A percentile compares a stretch with the other conserved stretches of the same genome.
Conservation (phyloP, 2,329 filamentous ascomycete species). For the Domatiomyces globalis region DNA sequence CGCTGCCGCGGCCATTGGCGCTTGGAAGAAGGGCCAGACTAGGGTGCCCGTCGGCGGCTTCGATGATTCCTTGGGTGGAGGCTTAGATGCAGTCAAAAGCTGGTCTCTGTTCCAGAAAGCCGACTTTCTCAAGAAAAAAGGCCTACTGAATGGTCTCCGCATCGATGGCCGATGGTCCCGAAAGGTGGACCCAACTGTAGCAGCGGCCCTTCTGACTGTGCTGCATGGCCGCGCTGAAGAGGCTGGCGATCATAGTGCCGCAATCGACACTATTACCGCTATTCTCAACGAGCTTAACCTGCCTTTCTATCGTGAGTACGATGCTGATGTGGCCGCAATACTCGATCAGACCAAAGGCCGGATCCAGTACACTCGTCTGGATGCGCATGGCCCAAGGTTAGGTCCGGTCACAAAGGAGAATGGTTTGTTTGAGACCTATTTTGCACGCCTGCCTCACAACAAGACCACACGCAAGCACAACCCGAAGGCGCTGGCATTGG, state of each 20-base stretch:
- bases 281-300: slow-evolving; percentile 77
- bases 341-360: slow-evolving; percentile 86
- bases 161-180: slow-evolving; percentile 70
- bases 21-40: slow-evolving; percentile 53
- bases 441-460: slow-evolving; percentile 74
- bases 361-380: slow-evolving; percentile 87
- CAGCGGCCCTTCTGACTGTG: slow-evolving; percentile 53
- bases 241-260: slow-evolving; percentile 28
- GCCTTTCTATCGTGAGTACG: slow-evolving; percentile 82
- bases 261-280: slow-evolving; percentile 39
- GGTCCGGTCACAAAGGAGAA: slow-evolving; percentile 63
- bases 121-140: slow-evolving; percentile 50
- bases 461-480: slow-evolving; percentile 63
- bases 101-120: slow-evolving; percentile 46
- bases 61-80: slow-evolving; percentile 31
- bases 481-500: slow-evolving; percentile 62
- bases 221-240: slow-evolving; percentile 55
- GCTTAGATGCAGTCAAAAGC: slow-evolving; percentile 38
- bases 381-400: slow-evolving; percentile 75
- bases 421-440: slow-evolving; percentile 86
- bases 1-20: slow-evolving; percentile 51
- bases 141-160: slow-evolving; percentile 54
- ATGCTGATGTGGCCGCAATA: slow-evolving; percentile 66
- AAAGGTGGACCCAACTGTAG: slow-evolving; percentile 52
- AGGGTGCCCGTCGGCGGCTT: slow-evolving; percentile 41